A percentile compares a stretch with the other conserved stretches of the same genome.
These are phyloP conservation scores for Fagopyrum homotropicum DNA, from an alignment of 148 eudicot species.

Conservation along the genomic window DNA sequence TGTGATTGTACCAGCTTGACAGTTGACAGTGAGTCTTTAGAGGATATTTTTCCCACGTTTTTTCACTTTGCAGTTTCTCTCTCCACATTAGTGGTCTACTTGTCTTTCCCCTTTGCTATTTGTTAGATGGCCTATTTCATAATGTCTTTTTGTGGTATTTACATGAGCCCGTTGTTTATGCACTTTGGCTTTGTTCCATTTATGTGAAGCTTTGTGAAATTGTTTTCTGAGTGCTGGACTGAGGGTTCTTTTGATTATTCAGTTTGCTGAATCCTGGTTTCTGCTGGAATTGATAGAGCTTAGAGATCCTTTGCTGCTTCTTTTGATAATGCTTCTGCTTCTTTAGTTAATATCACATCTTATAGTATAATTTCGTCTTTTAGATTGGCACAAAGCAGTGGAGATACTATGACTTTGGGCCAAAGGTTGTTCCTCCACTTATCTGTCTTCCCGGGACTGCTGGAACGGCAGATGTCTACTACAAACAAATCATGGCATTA, in stretches of 20 bases:
- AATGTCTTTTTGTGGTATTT: background rate
- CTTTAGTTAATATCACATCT: background rate
- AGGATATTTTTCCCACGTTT: background rate
- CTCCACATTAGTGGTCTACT: background rate
- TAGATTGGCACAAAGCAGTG: constrained; percentile 91
- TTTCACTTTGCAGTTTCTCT: background rate
- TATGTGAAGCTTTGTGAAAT: background rate
- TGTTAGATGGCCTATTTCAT: background rate
- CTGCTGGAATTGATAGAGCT: background rate
- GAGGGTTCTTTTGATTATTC: background rate
- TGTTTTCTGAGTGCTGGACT: background rate
- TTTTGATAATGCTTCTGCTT: background rate
- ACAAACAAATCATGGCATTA: constrained; percentile 91
- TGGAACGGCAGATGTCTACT: constrained; percentile 93
- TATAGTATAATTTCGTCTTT: background rate
- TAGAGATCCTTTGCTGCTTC: background rate
- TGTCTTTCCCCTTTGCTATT: background rate
- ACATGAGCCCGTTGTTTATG: background rate
- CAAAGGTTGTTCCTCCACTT: constrained; percentile 90
- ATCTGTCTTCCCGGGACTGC: constrained; percentile 86
- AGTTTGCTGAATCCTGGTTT: background rate
- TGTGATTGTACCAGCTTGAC: too few species aligned
- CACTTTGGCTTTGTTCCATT: background rate
- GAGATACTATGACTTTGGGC: constrained; percentile 98
- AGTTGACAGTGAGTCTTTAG: background rate